phyloP scores from a whole-genome alignment of 2,329 filamentous ascomycete genomes.

The Xenosphaeropsis pyriputrescens region DNA sequence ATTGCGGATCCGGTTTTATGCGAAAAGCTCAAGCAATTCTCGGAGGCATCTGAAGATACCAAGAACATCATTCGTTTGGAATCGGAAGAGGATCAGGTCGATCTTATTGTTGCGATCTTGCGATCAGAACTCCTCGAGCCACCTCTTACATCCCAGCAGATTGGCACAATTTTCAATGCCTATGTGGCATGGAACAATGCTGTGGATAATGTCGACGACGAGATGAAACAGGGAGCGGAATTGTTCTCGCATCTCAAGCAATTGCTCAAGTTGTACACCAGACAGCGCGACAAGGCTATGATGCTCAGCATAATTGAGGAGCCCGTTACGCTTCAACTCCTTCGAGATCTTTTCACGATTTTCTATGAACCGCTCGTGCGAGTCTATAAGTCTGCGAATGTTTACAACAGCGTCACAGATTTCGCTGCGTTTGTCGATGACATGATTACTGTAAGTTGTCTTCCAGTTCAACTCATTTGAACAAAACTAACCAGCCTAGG shows the following conservation, averaged over 20 bases:
- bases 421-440: constrained; percentile 90
- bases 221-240: constrained; percentile 78
- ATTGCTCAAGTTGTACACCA: constrained; percentile 77
- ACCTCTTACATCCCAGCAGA: constrained; percentile 57
- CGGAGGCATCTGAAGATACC: constrained; percentile 56
- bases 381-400: constrained; percentile 97
- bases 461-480: neutral
- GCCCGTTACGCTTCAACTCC: constrained; percentile 89
- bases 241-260: constrained; percentile 93
- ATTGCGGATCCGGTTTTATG: constrained; percentile 71
- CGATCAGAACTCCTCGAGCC: constrained; percentile 65
- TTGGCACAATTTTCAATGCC: constrained; percentile 78
- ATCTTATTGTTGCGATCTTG: constrained; percentile 74
- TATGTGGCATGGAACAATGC: constrained; percentile 94
- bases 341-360: constrained; percentile 93
- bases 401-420: constrained; percentile 94
- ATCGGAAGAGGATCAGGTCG: constrained; percentile 58
- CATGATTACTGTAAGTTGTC: constrained; percentile 56
- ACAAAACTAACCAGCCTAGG: constrained; percentile 23
- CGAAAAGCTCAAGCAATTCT: constrained; percentile 69
- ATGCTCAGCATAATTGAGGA: constrained; percentile 94
- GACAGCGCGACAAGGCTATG: constrained; percentile 91
- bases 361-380: constrained; percentile 96
- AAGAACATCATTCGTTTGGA: constrained; percentile 65
- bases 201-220: constrained; percentile 79